phyloP scores from a whole-genome alignment of 2,329 filamentous ascomycete species.

The Colletotrichum theobromicola region DNA sequence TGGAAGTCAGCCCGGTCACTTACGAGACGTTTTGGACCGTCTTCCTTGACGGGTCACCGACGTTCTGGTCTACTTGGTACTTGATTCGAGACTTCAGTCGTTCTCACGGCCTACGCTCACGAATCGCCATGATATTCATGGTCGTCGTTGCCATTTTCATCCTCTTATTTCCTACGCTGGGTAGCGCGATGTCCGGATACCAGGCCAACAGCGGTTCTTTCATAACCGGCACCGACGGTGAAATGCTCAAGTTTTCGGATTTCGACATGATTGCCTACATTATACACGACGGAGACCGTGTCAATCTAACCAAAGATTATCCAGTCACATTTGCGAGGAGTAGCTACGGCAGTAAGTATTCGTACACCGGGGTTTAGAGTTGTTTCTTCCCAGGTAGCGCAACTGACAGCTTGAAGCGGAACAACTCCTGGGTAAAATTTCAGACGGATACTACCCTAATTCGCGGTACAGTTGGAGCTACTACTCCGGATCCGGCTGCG shows the following conservation, averaged over 20 bases:
- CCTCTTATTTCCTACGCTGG: conserved; percentile 31
- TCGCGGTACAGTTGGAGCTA: neutral
- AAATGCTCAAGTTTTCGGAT: conserved; percentile 20
- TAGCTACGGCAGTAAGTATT: neutral
- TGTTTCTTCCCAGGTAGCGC: rapidly evolving
- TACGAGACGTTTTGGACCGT: conserved; percentile 29
- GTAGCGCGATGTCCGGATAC: conserved; percentile 34
- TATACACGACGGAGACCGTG: conserved; percentile 27
- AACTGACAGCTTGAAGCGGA: neutral
- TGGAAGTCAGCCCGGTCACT: conserved; percentile 28
- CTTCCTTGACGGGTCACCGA: conserved; percentile 26
- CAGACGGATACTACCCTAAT: neutral
- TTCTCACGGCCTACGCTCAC: conserved; percentile 24
- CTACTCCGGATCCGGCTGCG: neutral
- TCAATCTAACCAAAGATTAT: conserved; percentile 21
- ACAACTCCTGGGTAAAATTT: neutral
- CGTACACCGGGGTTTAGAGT: neutral
- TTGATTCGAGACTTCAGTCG: conserved; percentile 24
- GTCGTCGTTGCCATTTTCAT: conserved; percentile 28
- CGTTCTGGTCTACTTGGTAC: conserved; percentile 21
- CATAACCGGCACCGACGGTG: conserved; percentile 21
- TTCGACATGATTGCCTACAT: conserved; percentile 25
- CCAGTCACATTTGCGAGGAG: neutral
- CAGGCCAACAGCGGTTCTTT: conserved; percentile 25
- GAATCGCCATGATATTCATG: conserved; percentile 26